Conservation (phyloP, 1,284 basidiomycete genomes). For the Hemileia vastatrix region DNA sequence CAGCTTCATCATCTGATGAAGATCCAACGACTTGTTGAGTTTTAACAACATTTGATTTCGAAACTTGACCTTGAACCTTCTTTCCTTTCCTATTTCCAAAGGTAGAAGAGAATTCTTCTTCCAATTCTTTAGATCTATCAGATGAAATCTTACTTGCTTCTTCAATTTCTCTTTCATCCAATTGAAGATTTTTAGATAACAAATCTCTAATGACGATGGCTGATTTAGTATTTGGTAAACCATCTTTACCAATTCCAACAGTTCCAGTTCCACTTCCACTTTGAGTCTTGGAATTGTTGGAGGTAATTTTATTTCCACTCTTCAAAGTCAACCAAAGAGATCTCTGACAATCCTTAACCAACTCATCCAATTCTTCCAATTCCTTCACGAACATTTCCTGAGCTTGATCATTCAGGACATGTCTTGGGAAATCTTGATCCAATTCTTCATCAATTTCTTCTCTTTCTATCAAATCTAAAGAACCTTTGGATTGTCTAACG, state of each 20-base stretch:
- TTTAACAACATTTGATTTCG: conserved; percentile 2
- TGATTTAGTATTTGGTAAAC: not conserved
- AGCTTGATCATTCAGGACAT: conserved; percentile 22
- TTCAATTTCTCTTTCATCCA: not conserved
- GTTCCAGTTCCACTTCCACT: not conserved
- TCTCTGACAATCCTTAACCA: conserved; percentile 25
- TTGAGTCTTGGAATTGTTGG: conserved; percentile 18
- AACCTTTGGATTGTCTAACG: conserved; percentile 37
- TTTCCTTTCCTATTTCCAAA: not conserved
- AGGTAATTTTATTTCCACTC: conserved; percentile 29
- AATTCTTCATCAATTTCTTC: conserved; percentile 31
- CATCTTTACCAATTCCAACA: not conserved
- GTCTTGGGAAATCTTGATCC: conserved; percentile 32
- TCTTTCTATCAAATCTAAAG: conserved; percentile 37
- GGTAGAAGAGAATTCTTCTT: conserved; percentile 3
- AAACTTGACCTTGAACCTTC: not conserved
- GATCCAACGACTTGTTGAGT: not conserved
- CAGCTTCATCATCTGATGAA: not conserved
- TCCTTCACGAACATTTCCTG: conserved; percentile 24
- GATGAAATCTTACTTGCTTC: conserved; percentile 1
- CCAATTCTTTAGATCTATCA: not conserved
- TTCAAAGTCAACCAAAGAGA: not conserved
- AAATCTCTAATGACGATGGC: not conserved
- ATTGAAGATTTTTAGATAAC: not conserved
- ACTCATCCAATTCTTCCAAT: conserved; percentile 29